Base-by-base conservation (phyloP, 2,329 filamentous ascomycete species). In the Ustulina deusta region DNA sequence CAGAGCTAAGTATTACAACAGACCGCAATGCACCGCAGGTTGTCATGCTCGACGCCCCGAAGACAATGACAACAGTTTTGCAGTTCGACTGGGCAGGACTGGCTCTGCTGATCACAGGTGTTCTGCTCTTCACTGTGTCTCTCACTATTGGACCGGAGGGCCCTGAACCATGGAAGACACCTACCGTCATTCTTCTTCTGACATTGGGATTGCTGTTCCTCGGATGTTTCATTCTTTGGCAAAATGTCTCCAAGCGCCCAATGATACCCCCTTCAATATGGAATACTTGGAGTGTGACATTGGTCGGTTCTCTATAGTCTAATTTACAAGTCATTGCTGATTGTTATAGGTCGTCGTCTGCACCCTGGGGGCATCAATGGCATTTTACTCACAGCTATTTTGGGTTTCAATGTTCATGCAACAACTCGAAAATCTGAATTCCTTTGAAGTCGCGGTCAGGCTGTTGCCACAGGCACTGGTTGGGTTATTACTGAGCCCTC, bases 391-490 rank as follows among this genome's bases (percentile, higher is more conserved):
- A 1, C 74, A 77, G 17, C 61, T 78, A 1, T 79, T 78, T 66
- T 79, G 78, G 78, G 71, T 79, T 13, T 76, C 76, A 1, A 74
- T 78, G 72, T 79, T 78, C 69, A 73, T 79, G 73, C 76, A 79
- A 61, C 70, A 78, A 32, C 51, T 78, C 2, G 74, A 77, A 36
- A 67, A 71, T 7, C 71, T 79, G 6, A 69, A 71, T n/a, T 72
- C 76, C 20, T 75, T 79, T 48, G 73, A 77, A 36, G 74, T 79
- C 20, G 76, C 76, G 4, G 70, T 77, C 1, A 72, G 77, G 27
- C 65, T 79, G 6, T 60, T 79, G n/a, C 78, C 78, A 13, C 78
- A 79, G 66, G 78, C 77, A 56, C 68, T 78, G 5, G 66, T 77
- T 56, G 76, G 76, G 11, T 57, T 78, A 17, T 49, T 77, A n/a